phyloP scores from a whole-genome alignment of 2,329 filamentous ascomycete species.

The Phaeosphaeriaceae sp. region DNA sequence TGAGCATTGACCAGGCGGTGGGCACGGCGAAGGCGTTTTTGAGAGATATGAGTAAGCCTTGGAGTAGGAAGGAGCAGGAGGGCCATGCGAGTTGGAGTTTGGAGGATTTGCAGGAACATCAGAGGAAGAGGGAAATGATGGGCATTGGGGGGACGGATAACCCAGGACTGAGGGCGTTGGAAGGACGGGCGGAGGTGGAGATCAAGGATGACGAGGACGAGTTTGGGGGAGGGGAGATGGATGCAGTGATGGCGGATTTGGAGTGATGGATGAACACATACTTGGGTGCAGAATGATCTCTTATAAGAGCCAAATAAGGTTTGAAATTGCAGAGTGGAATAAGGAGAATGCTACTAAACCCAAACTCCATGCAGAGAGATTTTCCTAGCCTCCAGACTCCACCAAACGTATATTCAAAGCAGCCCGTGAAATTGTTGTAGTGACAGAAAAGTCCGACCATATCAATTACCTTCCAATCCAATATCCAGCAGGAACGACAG shows the following conservation, averaged over 20 bases:
- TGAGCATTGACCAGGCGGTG: conserved; percentile 95
- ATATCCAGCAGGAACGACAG: background rate
- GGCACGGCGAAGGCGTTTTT: conserved; percentile 89
- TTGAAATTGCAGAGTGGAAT: background rate
- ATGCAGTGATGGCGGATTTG: conserved; percentile 47
- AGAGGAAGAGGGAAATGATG: conserved; percentile 76
- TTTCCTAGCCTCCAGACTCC: background rate
- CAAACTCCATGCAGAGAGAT: background rate
- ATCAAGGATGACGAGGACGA: conserved; percentile 37
- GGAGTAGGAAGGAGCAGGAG: conserved; percentile 81
- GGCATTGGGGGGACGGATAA: conserved; percentile 68
- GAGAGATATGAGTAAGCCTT: conserved; percentile 89
- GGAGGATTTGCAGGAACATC: conserved; percentile 77
- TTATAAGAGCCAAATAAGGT: too few relatives aligned
- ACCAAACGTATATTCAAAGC: background rate
- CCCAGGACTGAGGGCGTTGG: conserved; percentile 47
- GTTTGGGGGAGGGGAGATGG: conserved; percentile 44
- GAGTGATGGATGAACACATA: too few relatives aligned
- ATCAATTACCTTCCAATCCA: background rate
- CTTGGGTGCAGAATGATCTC: too few relatives aligned
- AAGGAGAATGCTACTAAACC: background rate
- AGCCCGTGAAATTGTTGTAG: background rate
- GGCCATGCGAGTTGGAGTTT: conserved; percentile 93
- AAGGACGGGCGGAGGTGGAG: conserved; percentile 38
- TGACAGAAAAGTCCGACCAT: background rate